phyloP scores from a whole-genome alignment of 306 rosid species.

The Luffa aegyptiaca region DNA sequence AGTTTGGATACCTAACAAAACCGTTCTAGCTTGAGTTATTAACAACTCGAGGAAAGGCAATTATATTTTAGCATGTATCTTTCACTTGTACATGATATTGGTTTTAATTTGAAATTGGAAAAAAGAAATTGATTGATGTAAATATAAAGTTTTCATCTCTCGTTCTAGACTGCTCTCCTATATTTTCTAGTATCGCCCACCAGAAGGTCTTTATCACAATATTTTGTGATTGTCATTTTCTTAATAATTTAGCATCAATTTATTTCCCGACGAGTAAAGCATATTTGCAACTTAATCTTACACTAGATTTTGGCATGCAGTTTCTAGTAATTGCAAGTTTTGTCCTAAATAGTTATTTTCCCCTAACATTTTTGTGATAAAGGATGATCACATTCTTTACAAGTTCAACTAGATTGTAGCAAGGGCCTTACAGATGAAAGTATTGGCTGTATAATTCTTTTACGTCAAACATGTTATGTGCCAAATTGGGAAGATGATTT shows the following conservation, averaged over 20 bases:
- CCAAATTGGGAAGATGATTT: not conserved
- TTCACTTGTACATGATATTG: not conserved
- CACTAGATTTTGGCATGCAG: not conserved
- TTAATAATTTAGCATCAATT: not conserved
- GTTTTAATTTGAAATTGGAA: not conserved
- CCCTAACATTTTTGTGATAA: not conserved
- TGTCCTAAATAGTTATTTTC: not conserved
- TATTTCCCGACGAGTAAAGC: not conserved
- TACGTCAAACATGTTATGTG: not conserved
- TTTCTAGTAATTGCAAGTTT: not conserved
- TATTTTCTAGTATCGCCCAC: not conserved
- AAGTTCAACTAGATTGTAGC: not conserved
- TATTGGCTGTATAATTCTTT: not conserved
- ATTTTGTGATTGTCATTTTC: not conserved
- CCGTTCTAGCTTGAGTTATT: not conserved
- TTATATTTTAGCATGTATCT: not conserved
- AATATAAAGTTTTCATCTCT: not conserved
- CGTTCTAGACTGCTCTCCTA: not conserved
- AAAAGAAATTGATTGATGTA: not conserved
- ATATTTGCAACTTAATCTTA: not conserved
- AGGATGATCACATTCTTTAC: not conserved
- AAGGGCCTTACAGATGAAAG: not conserved
- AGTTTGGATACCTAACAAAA: too few relatives aligned
- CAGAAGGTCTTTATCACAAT: not conserved
- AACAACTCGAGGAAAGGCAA: not conserved